Evolutionary conservation across 2,329 filamentous ascomycete genomes (phyloP), one percentile per base, ranked within the genome.

Genomic region (Tolypocladium nubicola): DNA sequence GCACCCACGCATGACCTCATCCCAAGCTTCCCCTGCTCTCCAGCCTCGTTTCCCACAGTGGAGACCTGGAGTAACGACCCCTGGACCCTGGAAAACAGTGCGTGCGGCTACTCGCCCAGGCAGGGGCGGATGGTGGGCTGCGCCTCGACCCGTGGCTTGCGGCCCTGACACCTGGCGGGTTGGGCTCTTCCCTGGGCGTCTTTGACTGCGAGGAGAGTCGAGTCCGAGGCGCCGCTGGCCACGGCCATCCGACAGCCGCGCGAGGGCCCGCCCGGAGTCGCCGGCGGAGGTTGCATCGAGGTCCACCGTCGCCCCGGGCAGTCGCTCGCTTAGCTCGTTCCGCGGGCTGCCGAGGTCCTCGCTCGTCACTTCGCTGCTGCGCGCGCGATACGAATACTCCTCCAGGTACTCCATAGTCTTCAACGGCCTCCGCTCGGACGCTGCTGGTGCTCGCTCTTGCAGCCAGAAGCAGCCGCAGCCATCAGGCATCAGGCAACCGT

Each of bases 111-210:
- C 35, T 40, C 33, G 26, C n/a, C 39, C 45, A 16, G 45, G 14
- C 23, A 2, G 45, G 45, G 45, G 45, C 45, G 45, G 13, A 5
- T 23, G 45, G 49, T 56, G 33, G 30, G 60, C 67, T 69, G 67
- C 67, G 67, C 67, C 67, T 67, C 65, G 57, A 33, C 57, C 45
- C 45, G 45, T 47, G 45, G 45, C 45, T 47, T 47, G 45, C 23
- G 23, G 23, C 23, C 23, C 43, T 11, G 43, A 23, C 45, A 16
- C 45, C 30, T 33, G 26, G 52, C 37, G 56, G 53, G 52, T 57
- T 52, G 30, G 54, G 54, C 57, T 56, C 21, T 19, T 33, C 41
- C 49, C 55, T 45, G 55, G 55, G 55, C 55, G 49, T 56, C 55
- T 14, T 49, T 19, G 53, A 21, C 8, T 5, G 37, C 26, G 26